A percentile compares a stretch with the other conserved stretches of the same genome.
Conservation (phyloP, 1,284 basidiomycete genomes). For the Kalmanozyma brasiliensis region DNA sequence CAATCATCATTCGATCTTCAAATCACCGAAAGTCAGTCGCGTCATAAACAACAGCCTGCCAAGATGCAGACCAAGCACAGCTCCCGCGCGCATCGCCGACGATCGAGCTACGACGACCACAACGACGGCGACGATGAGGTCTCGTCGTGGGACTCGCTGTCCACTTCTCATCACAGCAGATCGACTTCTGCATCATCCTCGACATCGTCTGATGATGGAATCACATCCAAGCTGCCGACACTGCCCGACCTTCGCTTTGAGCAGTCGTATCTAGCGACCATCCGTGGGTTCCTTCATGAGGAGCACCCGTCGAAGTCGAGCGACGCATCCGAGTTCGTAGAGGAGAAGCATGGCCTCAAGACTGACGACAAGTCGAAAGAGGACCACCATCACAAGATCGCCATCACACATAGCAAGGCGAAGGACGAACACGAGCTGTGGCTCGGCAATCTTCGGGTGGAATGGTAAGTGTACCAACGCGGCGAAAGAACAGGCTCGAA, state of each 20-base stretch:
- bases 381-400: constrained; percentile 34
- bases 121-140: constrained; percentile 13
- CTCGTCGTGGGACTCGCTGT: constrained; percentile 11
- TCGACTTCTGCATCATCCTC: too few relatives aligned
- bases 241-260: constrained; percentile 62
- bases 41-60: not conserved
- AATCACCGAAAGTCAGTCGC: too few relatives aligned
- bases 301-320: constrained; percentile 7
- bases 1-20: too few relatives aligned
- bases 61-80: constrained; percentile 3
- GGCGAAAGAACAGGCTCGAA: too few relatives aligned
- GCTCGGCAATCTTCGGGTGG: constrained; percentile 55
- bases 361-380: not conserved
- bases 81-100: not conserved
- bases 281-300: constrained; percentile 54
- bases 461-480: constrained; percentile 57
- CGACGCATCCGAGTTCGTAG: constrained; percentile 3
- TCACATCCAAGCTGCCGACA: constrained; percentile 20
- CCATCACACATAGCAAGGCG: constrained; percentile 16
- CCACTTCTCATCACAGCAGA: constrained; percentile 3
- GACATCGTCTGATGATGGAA: constrained; percentile 1
- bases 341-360: constrained; percentile 1
- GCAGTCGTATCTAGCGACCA: constrained; percentile 58
- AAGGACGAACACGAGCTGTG: constrained; percentile 48
- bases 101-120: not conserved